Conservation (phyloP, 176 grass and related monocot genomes). For the Alopecurus myosuroides region DNA sequence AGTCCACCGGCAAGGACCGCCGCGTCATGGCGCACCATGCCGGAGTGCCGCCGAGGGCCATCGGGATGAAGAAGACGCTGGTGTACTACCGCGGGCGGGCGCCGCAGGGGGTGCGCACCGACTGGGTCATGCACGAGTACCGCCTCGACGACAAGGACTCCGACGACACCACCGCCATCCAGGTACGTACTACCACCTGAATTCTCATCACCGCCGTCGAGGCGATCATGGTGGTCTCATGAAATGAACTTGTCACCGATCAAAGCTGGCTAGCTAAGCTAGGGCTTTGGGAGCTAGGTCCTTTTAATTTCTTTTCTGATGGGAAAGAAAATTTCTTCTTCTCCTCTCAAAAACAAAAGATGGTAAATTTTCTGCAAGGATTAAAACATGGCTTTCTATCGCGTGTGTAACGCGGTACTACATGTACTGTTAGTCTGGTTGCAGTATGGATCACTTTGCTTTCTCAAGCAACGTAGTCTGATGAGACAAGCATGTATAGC, state of each 20-base stretch:
- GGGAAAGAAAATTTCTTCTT: conserved; percentile 8
- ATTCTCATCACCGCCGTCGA: background rate
- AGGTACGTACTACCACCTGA: conserved; percentile 33
- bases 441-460: background rate
- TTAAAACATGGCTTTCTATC: conserved; percentile 18
- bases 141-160: conserved; percentile 90
- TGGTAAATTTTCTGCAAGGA: background rate
- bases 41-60: conserved; percentile 41
- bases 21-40: conserved; percentile 50
- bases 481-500: conserved; percentile 19
- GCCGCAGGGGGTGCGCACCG: conserved; percentile 83
- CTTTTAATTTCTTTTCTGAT: background rate
- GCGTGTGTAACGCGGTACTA: background rate
- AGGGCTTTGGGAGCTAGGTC: background rate
- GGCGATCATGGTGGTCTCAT: background rate
- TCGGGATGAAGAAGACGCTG: conserved; percentile 99
- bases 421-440: background rate
- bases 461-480: background rate
- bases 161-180: conserved; percentile 74
- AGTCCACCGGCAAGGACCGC: conserved; percentile 94
- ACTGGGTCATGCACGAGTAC: conserved; percentile 99
- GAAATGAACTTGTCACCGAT: too few species aligned
- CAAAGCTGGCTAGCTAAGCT: too few species aligned
- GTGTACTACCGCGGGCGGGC: conserved; percentile 96
- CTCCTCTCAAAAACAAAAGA: background rate